Percentiles rank a stretch among this genome's conserved stretches.
Evolutionary conservation across 495 filamentous ascomycete genomes (phyloP).

Genomic region (Letharia columbiana): DNA sequence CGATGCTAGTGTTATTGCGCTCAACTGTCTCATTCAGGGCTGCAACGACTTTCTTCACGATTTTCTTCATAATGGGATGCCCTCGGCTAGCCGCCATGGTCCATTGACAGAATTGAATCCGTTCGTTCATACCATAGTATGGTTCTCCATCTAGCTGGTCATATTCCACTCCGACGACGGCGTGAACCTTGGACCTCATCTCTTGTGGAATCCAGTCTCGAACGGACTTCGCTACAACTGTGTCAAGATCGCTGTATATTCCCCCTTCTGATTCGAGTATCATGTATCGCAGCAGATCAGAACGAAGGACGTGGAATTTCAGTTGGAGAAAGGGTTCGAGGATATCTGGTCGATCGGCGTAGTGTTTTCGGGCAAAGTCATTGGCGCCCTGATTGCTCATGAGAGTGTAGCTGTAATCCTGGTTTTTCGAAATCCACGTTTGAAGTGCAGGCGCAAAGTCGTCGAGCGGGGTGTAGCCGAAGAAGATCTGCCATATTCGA

Average conservation of each 20-base stretch:
- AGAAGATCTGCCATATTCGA: constrained; percentile 33
- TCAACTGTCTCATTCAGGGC: constrained; percentile 29
- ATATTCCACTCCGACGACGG: constrained; percentile 38
- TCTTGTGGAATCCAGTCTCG: constrained; percentile 43
- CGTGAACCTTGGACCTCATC: constrained; percentile 31
- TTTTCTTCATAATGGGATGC: constrained; percentile 13
- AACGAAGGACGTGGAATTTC: constrained; percentile 39
- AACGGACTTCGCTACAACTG: constrained; percentile 41
- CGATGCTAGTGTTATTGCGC: constrained; percentile 26
- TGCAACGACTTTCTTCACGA: constrained; percentile 31
- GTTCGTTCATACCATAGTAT: constrained; percentile 3
- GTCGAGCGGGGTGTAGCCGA: constrained; percentile 20
- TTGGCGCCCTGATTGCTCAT: constrained; percentile 26
- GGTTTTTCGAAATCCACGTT: constrained; percentile 28
- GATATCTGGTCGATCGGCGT: constrained; percentile 31
- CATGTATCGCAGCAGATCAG: constrained; percentile 50
- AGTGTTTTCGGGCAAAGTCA: constrained; percentile 28
- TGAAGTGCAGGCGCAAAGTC: constrained; percentile 19
- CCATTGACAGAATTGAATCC: constrained; percentile 18
- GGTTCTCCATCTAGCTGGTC: constrained; percentile 22
- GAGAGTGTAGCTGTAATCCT: constrained; percentile 26
- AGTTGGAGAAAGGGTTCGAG: constrained; percentile 35
- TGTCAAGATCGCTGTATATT: constrained; percentile 50
- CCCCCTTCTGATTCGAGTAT: constrained; percentile 50
- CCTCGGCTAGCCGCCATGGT: constrained; percentile 12